Evolutionary conservation across 2,329 filamentous ascomycete genomes (phyloP).

Genomic region (Talaromyces islandicus): DNA sequence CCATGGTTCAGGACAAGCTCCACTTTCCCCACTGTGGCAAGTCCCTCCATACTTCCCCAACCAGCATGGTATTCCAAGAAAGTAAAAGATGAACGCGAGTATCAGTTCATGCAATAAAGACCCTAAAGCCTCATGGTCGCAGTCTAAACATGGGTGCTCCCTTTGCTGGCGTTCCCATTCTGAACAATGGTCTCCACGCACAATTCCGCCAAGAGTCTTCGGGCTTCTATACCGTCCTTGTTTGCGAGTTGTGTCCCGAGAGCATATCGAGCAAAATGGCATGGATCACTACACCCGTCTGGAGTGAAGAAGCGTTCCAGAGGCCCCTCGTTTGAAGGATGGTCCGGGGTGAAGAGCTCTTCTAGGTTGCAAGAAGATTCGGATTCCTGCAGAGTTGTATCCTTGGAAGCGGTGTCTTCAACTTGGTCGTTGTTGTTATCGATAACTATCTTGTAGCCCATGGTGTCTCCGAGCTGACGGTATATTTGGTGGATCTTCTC

Average conservation of each 20-base stretch:
- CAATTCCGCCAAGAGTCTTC: constrained; percentile 11
- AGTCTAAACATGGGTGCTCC: not conserved
- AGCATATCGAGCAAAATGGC: constrained; percentile 13
- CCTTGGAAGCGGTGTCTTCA: not conserved
- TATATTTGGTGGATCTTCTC: constrained; percentile 15
- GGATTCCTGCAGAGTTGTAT: not conserved
- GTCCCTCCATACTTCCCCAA: not conserved
- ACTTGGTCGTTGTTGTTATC: not conserved
- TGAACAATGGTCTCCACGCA: constrained; percentile 8
- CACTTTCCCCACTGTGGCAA: not conserved
- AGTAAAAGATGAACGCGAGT: not conserved
- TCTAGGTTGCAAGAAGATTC: not conserved
- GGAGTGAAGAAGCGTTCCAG: constrained; percentile 21
- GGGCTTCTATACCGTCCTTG: constrained; percentile 12
- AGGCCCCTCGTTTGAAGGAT: constrained; percentile 12
- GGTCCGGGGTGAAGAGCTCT: not conserved
- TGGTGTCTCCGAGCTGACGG: constrained; percentile 5
- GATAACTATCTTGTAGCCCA: not conserved
- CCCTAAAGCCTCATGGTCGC: not conserved
- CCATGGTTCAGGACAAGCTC: not conserved
- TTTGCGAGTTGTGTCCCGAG: constrained; percentile 14
- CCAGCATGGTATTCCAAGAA: not conserved
- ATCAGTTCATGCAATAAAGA: not conserved
- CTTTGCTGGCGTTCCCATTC: not conserved
- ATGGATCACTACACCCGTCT: constrained; percentile 16